Base-by-base conservation (phyloP, 1,284 basidiomycete species). In the Pterula multifida region DNA sequence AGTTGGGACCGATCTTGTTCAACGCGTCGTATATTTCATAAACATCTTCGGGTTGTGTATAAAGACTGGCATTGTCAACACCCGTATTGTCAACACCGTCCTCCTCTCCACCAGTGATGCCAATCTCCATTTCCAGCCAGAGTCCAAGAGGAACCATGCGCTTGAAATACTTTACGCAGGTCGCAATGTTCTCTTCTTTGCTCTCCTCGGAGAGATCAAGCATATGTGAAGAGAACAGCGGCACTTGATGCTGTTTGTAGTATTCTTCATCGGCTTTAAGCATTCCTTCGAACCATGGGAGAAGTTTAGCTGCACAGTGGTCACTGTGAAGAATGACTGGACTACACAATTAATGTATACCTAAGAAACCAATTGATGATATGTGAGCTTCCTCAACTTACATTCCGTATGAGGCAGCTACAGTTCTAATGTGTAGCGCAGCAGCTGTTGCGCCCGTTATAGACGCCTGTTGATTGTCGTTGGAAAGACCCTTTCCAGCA, bases 71-170 rank as follows among this genome's bases (percentile, higher is more conserved):
- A 72, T 98, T 98, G 73, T 98, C 96, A 58, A 94, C 93, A 52
- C 76, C 80, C 55, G 91, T 85, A 78, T 96, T 95, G 71, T 96
- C 92, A 50, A 98, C 95, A 67, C 95, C 95, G 64, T 98, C 95
- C 71, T 98, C 95, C 70, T 98, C 95, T 65, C 95, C 95, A 67
- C 95, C 96, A 53, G 96, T 99, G 72, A 99, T 98, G 65, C 96
- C 96, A 66, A 99, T 98, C 73, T 99, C 96, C 96, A 99, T 99
- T 79, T 99, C 96, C 68, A 99, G 91, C 93, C 93, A 99, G 61
- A 91, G 73, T 56, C 88, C 86, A 64, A 98, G 71, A 59, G 86
- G 81, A 24, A 90, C 89, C 92, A 98, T 91, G 65, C 91, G 90
- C 69, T 84, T 78, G 69, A 98, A 95, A 79, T 99, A 99, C 69